Evolutionary conservation across 2,329 filamentous ascomycete genomes (phyloP).

Genomic region (Venturia effusa): DNA sequence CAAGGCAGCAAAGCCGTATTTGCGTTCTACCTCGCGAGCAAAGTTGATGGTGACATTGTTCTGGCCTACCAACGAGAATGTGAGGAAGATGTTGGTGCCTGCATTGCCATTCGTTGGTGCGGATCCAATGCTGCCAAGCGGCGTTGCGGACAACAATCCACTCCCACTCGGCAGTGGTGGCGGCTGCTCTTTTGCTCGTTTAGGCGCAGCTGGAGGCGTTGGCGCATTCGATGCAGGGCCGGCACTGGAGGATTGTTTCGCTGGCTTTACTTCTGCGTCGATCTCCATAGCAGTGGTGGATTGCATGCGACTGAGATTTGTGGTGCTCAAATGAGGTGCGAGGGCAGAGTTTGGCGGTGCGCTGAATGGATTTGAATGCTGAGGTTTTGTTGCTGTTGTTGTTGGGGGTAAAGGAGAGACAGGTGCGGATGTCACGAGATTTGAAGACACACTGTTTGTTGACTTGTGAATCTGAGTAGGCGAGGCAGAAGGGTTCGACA

Average conservation of each 20-base stretch:
- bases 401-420: constrained; percentile 20
- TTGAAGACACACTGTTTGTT: constrained; percentile 23
- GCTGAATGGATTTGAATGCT: not conserved
- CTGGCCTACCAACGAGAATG: constrained; percentile 68
- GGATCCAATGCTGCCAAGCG: constrained; percentile 43
- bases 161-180: constrained; percentile 50
- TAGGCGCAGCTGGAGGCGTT: constrained; percentile 43
- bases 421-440: constrained; percentile 28
- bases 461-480: constrained; percentile 83
- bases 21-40: constrained; percentile 82
- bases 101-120: constrained; percentile 36
- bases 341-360: not conserved
- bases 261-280: constrained; percentile 18
- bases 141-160: constrained; percentile 51
- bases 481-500: constrained; percentile 44
- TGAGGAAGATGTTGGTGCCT: constrained; percentile 68
- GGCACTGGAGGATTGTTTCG: constrained; percentile 23
- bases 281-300: constrained; percentile 20
- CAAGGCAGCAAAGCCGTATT: constrained; percentile 87
- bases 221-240: constrained; percentile 34
- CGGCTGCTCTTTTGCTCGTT: constrained; percentile 43
- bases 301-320: not conserved
- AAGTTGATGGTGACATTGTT: constrained; percentile 93
- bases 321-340: not conserved
- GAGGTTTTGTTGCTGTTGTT: not conserved